These are phyloP conservation scores for Ophiostoma tasmaniense DNA, from an alignment of 2,329 filamentous ascomycete species.

Conservation along the genomic window DNA sequence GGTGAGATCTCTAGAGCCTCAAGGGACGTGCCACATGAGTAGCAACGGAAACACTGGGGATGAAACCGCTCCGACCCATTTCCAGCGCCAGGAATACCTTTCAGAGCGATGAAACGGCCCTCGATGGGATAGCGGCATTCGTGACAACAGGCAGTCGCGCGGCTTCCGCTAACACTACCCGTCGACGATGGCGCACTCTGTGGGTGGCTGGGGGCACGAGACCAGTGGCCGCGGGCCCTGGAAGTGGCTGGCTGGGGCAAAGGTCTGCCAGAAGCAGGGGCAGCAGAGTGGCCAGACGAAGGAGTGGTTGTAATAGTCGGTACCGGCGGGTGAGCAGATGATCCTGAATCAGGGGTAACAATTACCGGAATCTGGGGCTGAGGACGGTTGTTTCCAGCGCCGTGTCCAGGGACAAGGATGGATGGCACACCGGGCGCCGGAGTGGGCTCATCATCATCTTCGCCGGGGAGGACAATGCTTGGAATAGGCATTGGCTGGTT, in stretches of 20 bases:
- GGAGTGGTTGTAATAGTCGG: background rate
- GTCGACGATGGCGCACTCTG: conserved; percentile 3
- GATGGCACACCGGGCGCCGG: background rate
- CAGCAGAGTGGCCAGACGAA: background rate
- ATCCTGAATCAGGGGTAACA: conserved; percentile 17
- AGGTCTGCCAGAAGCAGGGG: conserved; percentile 32
- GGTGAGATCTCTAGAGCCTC: conserved; percentile 96
- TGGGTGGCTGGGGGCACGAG: conserved; percentile 37
- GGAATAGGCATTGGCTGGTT: conserved; percentile 30
- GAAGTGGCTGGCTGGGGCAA: conserved; percentile 37
- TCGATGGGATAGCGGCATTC: conserved; percentile 79
- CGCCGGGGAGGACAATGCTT: conserved; percentile 33
- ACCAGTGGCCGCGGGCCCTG: conserved; percentile 49
- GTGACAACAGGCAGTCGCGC: conserved; percentile 66
- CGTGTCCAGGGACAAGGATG: conserved; percentile 10
- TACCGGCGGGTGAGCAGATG: background rate
- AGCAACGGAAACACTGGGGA: conserved; percentile 85
- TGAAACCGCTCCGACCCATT: conserved; percentile 62
- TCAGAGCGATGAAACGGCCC: conserved; percentile 79
- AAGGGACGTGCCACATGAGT: conserved; percentile 75
- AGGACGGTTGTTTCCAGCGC: conserved; percentile 11
- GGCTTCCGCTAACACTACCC: conserved; percentile 27
- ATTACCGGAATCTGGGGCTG: conserved; percentile 33
- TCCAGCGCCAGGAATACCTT: conserved; percentile 40
- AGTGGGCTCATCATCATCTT: conserved; percentile 19